Conservation (phyloP, 345 rosid species). For the Balakata baccata region DNA sequence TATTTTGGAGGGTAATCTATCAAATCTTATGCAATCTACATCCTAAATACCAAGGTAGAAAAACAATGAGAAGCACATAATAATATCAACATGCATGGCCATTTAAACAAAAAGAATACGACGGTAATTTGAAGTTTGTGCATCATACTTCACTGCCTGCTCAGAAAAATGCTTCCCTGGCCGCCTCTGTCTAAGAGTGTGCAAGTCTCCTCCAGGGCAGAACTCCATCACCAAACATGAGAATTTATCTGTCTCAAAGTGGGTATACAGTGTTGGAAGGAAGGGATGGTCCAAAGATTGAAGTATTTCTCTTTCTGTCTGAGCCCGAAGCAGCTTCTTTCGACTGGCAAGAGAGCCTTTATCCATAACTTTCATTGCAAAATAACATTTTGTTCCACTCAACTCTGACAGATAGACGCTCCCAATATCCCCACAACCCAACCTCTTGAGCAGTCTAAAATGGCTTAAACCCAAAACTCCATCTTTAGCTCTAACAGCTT, state of each 20-base stretch:
- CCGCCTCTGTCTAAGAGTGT: conserved; percentile 87
- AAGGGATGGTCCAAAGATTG: conserved; percentile 88
- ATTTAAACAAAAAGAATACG: conserved; percentile 12
- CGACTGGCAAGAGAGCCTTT: conserved; percentile 83
- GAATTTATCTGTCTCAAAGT: conserved; percentile 90
- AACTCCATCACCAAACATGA: conserved; percentile 92
- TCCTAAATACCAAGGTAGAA: neutral
- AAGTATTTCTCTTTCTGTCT: conserved; percentile 87
- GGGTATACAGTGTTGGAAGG: conserved; percentile 83
- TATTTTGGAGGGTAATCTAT: neutral
- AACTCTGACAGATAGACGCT: conserved; percentile 90
- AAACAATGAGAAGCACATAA: neutral
- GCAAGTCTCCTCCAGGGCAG: conserved; percentile 92
- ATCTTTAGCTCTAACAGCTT: conserved; percentile 64
- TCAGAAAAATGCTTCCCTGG: conserved; percentile 83
- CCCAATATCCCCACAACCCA: conserved; percentile 93
- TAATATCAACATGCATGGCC: conserved; percentile 1
- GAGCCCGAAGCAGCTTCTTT: conserved; percentile 88
- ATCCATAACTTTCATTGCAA: conserved; percentile 97
- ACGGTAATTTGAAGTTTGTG: conserved; percentile 16
- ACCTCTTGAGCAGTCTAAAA: conserved; percentile 78
- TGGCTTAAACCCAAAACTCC: conserved; percentile 74
- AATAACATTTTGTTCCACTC: conserved; percentile 77
- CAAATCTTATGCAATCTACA: conserved; percentile 5
- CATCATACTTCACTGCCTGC: conserved; percentile 85